phyloP scores from a whole-genome alignment of 768 basidiomycete genomes.

The Phaffia tasmanica region DNA sequence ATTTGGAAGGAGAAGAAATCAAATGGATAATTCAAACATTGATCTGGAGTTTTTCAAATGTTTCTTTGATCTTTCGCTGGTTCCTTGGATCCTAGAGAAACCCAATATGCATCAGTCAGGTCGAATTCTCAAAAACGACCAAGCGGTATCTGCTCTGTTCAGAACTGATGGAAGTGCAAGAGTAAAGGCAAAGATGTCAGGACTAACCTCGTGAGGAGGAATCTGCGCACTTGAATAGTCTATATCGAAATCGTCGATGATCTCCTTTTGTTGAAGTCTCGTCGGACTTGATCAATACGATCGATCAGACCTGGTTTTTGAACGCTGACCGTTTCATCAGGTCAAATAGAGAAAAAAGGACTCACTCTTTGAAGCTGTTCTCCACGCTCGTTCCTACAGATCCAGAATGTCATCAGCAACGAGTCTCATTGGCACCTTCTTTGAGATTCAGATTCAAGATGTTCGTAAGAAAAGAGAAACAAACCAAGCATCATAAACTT shows the following conservation, averaged over 20 bases:
- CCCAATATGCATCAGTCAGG: constrained; percentile 38
- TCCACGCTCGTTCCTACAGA: constrained; percentile 43
- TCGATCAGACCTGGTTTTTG: constrained; percentile 1
- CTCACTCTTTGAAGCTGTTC: constrained; percentile 68
- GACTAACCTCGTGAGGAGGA: constrained; percentile 40
- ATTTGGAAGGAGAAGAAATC: not conserved
- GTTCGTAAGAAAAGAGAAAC: constrained; percentile 30
- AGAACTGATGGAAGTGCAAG: not conserved
- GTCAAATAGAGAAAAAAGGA: constrained; percentile 23
- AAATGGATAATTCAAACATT: constrained; percentile 29
- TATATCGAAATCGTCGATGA: constrained; percentile 66
- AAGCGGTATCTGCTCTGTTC: no score
- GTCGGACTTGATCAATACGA: constrained; percentile 40
- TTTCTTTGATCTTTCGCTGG: constrained; percentile 65
- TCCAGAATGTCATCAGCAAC: not conserved
- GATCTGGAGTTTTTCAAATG: constrained; percentile 46
- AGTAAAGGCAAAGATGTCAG: no score
- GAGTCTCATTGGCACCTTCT: not conserved
- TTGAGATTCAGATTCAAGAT: no score
- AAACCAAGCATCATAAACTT: constrained; percentile 80
- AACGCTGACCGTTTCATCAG: not conserved
- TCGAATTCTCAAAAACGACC: no score
- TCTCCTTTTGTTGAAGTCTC: constrained; percentile 44
- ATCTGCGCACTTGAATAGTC: constrained; percentile 55
- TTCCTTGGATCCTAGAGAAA: constrained; percentile 67